Base-by-base conservation (phyloP, 2,329 filamentous ascomycete genomes). In the Sporothrix brasiliensis region DNA sequence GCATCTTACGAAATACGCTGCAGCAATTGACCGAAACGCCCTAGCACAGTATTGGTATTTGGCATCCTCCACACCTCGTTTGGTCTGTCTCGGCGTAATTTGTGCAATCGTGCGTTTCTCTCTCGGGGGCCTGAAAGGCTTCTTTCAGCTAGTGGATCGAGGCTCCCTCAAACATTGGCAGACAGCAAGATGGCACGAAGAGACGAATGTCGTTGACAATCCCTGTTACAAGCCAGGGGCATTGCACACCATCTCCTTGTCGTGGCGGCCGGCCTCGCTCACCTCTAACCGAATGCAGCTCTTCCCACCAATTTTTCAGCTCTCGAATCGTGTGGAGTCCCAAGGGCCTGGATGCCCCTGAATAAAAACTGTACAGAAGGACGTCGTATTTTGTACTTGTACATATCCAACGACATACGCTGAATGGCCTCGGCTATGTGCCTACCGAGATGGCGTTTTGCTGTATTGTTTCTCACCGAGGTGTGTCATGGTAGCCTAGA, bases 41-140 rank as follows among this genome's bases (percentile, higher is more conserved):
- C 27, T 30, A 30, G 27, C 27, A 30, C 27, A 30, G 27, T 30
- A 30, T 30, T 30, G 3, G 27, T 30, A 30, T 30, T 30, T 30
- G 27, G 27, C 27, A 30, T 24, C 53, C 53, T 56, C 27, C 53
- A 56, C 53, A 56, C 27, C 27, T 56, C 27, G 13, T 19, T n/a
- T 39, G 34, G 34, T 58, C 27, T 58, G 34, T 58, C 27, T 58
- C 27, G 53, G 53, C 27, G 24, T 56, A 56, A 56, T 56, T 7
- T 56, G 53, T 56, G 53, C 34, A 7, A 34, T 34, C 34, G 4
- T 9, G 34, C 34, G 34, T 34, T 34, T 30, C 27, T 30, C 34
- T 34, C 34, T 34, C 34, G 5, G 34, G 34, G 34, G n/a, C n/a
- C n/a, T n/a, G n/a, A n/a, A n/a, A n/a, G n/a, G 7, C 34, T 7